These are phyloP conservation scores for Hypholoma sublateritium DNA, from an alignment of 768 basidiomycete genomes.

Conservation along the genomic window DNA sequence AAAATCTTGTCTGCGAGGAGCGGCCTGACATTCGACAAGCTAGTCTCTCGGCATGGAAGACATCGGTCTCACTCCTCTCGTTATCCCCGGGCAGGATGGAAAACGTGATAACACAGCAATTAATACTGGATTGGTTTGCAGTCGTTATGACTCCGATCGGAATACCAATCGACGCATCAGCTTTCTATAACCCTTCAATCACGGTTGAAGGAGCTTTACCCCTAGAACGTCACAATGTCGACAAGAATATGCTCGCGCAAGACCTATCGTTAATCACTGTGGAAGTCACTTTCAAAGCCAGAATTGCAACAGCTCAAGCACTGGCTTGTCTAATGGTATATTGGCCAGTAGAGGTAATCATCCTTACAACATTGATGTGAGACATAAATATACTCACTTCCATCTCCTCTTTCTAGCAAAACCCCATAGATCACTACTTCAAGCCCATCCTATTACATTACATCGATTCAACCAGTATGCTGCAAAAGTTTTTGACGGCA, in stretches of 20 bases:
- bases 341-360: slow-evolving; percentile 64
- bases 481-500: slow-evolving; percentile 86
- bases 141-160: slow-evolving; percentile 91
- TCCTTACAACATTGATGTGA: not conserved
- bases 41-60: slow-evolving; percentile 73
- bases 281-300: slow-evolving; percentile 76
- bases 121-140: slow-evolving; percentile 81
- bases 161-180: slow-evolving; percentile 63
- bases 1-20: slow-evolving; percentile 93
- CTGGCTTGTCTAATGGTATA: slow-evolving; percentile 66
- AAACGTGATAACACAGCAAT: slow-evolving; percentile 52
- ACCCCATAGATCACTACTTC: slow-evolving; percentile 64
- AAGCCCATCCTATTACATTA: slow-evolving; percentile 77
- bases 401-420: slow-evolving; percentile 17
- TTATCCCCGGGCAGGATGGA: slow-evolving; percentile 48
- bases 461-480: slow-evolving; percentile 84
- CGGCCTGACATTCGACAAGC: slow-evolving; percentile 77
- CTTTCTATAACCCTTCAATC: slow-evolving; percentile 67
- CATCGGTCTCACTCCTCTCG: slow-evolving; percentile 59
- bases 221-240: slow-evolving; percentile 85
- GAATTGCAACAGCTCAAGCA: slow-evolving; percentile 76
- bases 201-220: slow-evolving; percentile 43
- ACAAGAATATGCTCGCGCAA: slow-evolving; percentile 92
- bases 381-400: not conserved
- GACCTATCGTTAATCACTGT: slow-evolving; percentile 80